phyloP scores from a whole-genome alignment of 164 flowering plant species.

The Tetracentron sinense region DNA sequence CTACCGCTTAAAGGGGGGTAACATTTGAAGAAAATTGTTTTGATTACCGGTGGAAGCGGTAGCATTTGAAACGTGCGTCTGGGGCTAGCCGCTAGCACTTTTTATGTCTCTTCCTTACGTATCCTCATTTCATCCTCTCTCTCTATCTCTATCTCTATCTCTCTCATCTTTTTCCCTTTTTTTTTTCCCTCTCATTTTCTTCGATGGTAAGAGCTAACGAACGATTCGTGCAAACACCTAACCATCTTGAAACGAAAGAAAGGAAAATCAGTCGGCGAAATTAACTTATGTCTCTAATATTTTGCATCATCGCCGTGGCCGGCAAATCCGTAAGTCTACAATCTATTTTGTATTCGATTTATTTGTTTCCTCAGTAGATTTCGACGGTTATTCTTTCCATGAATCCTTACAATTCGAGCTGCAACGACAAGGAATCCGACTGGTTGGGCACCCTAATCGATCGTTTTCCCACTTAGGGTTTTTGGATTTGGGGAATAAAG shows the following conservation, averaged over 20 bases:
- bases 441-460: not conserved
- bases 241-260: not conserved
- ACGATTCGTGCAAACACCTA: not conserved
- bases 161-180: conserved; percentile 5
- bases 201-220: conserved; percentile 19
- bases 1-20: too few species aligned
- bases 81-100: too few species aligned
- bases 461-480: not conserved
- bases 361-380: not conserved
- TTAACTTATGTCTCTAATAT: not conserved
- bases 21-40: too few species aligned
- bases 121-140: conserved; percentile 16
- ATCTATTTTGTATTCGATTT: conserved; percentile 23
- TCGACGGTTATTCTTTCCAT: not conserved
- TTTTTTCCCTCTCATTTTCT: conserved; percentile 17
- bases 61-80: too few species aligned
- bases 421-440: not conserved
- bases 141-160: not conserved
- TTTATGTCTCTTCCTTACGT: not conserved
- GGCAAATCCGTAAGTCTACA: conserved; percentile 25
- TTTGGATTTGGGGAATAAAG: not conserved
- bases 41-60: too few species aligned
- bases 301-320: conserved; percentile 9
- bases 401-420: not conserved
- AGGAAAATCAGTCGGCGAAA: not conserved